These are phyloP conservation scores for Sisymbrium irio DNA, from an alignment of 345 rosid genomes.

Conservation along the genomic window DNA sequence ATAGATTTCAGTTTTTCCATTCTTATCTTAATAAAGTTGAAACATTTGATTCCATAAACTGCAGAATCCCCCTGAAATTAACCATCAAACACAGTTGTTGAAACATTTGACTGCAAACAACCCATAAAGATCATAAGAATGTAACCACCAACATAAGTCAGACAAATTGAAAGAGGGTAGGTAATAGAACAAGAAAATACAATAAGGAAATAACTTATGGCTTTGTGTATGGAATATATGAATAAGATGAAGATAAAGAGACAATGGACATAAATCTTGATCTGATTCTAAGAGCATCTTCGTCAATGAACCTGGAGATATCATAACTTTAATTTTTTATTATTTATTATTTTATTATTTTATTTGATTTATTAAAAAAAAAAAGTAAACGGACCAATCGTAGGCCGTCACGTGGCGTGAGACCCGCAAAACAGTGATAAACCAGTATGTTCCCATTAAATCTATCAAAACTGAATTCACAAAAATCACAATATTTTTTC, in stretches of 20 bases:
- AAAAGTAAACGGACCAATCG: too few relatives aligned
- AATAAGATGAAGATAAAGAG: conserved; percentile 24
- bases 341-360: too few relatives aligned
- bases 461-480: too few relatives aligned
- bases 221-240: not conserved
- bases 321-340: too few relatives aligned
- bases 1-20: not conserved
- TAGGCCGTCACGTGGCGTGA: too few relatives aligned
- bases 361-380: too few relatives aligned
- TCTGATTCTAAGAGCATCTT: conserved; percentile 66
- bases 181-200: not conserved
- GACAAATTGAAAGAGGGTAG: not conserved
- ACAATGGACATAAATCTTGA: conserved; percentile 45
- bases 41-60: not conserved
- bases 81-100: not conserved
- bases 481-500: too few relatives aligned
- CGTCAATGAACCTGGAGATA: too few relatives aligned
- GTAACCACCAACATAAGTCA: not conserved
- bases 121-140: not conserved
- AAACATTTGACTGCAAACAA: not conserved
- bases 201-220: not conserved
- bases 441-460: too few relatives aligned
- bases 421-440: too few relatives aligned
- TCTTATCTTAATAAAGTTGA: not conserved
- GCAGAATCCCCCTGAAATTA: not conserved